Conservation (phyloP, 768 basidiomycete species). For the Panaeolus papilionaceus region DNA sequence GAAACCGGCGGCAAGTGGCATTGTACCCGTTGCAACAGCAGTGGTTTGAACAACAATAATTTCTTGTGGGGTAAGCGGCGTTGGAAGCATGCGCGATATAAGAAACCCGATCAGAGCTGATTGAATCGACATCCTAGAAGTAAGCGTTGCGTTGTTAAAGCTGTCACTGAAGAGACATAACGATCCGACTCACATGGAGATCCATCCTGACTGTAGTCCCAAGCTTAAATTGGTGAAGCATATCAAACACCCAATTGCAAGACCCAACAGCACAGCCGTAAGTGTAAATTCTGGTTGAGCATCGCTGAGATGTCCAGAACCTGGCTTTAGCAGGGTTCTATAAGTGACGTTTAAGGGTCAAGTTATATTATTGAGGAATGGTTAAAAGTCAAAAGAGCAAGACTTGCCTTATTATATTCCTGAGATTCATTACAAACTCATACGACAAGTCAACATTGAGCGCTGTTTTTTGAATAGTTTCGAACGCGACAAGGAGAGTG, state of each 20-base stretch:
- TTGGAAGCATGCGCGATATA: conserved; percentile 74
- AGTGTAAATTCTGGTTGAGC: conserved; percentile 50
- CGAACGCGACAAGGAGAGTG: not conserved
- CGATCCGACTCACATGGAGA: conserved; percentile 67
- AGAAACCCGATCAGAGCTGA: conserved; percentile 93
- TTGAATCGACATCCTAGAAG: conserved; percentile 89
- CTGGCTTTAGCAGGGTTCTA: conserved; percentile 10
- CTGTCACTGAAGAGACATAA: not conserved
- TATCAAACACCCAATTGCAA: conserved; percentile 84
- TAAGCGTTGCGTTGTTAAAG: not conserved
- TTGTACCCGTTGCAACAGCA: conserved; percentile 91
- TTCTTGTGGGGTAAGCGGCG: conserved; percentile 86
- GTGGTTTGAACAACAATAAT: conserved; percentile 95
- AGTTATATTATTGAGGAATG: not conserved
- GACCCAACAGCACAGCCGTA: conserved; percentile 75
- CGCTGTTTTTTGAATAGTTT: not conserved
- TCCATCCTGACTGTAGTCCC: conserved; percentile 90
- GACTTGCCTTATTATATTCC: conserved; percentile 31
- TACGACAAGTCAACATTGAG: not conserved
- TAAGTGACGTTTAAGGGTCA: not conserved
- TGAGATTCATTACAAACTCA: conserved; percentile 26
- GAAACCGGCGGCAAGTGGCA: conserved; percentile 86
- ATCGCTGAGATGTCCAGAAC: conserved; percentile 6
- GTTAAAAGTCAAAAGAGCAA: not conserved
- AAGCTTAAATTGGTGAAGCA: conserved; percentile 94